A percentile compares a stretch with the other conserved stretches of the same genome.
These are phyloP conservation scores for Selenicereus undatus DNA, from an alignment of 148 eudicot genomes.

Conservation along the genomic window DNA sequence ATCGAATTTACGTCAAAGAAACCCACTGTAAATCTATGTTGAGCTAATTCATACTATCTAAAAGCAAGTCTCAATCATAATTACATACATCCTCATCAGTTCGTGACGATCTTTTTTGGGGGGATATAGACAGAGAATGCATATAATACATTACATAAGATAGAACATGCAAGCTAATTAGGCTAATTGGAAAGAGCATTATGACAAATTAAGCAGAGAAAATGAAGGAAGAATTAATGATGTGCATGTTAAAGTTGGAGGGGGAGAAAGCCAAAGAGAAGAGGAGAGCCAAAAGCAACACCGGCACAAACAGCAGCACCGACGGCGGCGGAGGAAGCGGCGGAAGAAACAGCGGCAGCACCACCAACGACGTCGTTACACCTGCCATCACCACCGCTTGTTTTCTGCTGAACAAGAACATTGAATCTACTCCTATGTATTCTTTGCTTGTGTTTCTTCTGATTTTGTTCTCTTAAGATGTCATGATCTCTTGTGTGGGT, in stretches of 20 bases:
- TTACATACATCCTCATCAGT: background rate
- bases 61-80: too few species aligned
- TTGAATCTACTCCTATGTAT: too few species aligned
- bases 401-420: background rate
- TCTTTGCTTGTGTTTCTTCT: too few species aligned
- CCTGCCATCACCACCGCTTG: background rate
- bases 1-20: too few species aligned
- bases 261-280: background rate
- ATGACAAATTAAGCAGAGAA: background rate
- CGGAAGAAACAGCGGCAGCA: background rate
- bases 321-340: background rate
- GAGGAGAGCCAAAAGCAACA: background rate
- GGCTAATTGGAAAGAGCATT: background rate
- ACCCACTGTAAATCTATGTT: too few species aligned
- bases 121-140: too few species aligned
- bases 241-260: background rate
- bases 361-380: conserved; percentile 1
- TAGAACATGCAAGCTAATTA: background rate
- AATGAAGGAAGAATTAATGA: background rate
- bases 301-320: background rate
- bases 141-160: background rate
- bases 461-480: background rate
- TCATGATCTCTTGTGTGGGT: background rate
- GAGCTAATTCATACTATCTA: too few species aligned
- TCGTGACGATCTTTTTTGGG: background rate